Evolutionary conservation across 108 stramenopile genomes (phyloP).

Genomic region (Epithemia pelagica): DNA sequence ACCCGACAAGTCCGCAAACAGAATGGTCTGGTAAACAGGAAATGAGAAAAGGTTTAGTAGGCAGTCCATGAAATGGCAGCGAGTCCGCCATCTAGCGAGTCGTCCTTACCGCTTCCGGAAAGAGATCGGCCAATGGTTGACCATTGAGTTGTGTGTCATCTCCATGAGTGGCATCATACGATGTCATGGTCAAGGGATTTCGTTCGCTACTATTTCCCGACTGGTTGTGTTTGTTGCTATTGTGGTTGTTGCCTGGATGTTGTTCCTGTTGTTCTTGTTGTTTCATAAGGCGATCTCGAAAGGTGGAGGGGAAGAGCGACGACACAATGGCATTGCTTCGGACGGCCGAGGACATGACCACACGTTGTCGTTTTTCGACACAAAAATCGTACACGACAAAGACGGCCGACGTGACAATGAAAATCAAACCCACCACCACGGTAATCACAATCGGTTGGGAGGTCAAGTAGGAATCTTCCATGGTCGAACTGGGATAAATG

Average conservation of each 20-base stretch:
- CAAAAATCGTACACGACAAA: background rate
- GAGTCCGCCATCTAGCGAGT: too few relatives aligned
- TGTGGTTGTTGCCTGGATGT: background rate
- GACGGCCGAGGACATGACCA: background rate
- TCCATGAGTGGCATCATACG: background rate
- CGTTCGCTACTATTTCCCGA: too few relatives aligned
- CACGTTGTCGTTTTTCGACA: background rate
- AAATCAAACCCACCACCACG: background rate
- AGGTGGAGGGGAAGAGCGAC: conserved; percentile 26
- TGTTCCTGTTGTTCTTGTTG: too few relatives aligned
- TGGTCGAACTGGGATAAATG: background rate
- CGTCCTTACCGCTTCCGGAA: conserved; percentile 9
- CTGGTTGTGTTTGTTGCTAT: background rate
- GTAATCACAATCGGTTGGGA: background rate
- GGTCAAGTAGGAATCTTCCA: background rate
- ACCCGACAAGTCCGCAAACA: conserved; percentile 43
- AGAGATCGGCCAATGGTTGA: conserved; percentile 21
- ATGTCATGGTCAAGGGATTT: conserved; percentile 1
- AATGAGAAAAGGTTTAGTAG: too few relatives aligned
- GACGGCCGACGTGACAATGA: background rate
- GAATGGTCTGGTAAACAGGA: conserved; percentile 23
- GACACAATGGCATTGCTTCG: conserved; percentile 10
- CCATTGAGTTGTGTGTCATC: background rate
- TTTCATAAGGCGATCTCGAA: conserved; percentile 22
- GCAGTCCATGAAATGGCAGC: too few relatives aligned